Base-by-base conservation (phyloP, 1,284 basidiomycete genomes). In the Apiotrichum porosum region DNA sequence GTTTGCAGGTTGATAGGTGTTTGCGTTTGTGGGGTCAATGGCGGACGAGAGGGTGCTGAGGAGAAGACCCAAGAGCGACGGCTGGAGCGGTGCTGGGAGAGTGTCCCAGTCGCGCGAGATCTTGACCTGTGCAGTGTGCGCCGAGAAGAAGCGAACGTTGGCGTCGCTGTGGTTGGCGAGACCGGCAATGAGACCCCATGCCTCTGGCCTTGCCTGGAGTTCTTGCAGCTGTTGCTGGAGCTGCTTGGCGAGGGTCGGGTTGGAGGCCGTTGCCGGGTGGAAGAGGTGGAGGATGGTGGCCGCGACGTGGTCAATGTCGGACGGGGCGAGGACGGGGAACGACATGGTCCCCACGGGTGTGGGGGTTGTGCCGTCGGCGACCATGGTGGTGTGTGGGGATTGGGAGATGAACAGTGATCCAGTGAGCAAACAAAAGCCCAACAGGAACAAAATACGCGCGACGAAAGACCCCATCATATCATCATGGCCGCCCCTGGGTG, bases 71-170 rank as follows among this genome's bases (percentile, higher is more conserved):
- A 74, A 61, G 9, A 74, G 56, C 0, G 63, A 52, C 0, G 64
- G 61, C 18, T 64, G 70, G 19, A 72, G 60, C 26, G 69, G 63
- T 1, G 51, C 49, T 0, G 72, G 72, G 9, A 75, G 56, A 2
- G 72, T 62, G 9, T 70, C 70, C 88, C 88, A 90, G 65, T 92
- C 89, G 55, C 89, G 77, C 17, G 85, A 82, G 59, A 92, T 88
- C 79, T 93, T 93, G 52, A 91, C 86, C 65, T 91, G 87, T 1
- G 85, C 81, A 0, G 88, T 93, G 65, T 92, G 88, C 5, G 89
- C 89, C 5, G 88, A 88, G 65, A 90, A 92, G 78, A 92, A 93
- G 64, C 90, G 84, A 9, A 92, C 87, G 61, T 88, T 88, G 40
- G 79, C 77, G 68, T 91, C 85, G 21, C 68, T 64, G 51, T 72